Evolutionary conservation across 2,329 filamentous ascomycete genomes (phyloP).

Genomic region (Pseudopyricularia javanii): DNA sequence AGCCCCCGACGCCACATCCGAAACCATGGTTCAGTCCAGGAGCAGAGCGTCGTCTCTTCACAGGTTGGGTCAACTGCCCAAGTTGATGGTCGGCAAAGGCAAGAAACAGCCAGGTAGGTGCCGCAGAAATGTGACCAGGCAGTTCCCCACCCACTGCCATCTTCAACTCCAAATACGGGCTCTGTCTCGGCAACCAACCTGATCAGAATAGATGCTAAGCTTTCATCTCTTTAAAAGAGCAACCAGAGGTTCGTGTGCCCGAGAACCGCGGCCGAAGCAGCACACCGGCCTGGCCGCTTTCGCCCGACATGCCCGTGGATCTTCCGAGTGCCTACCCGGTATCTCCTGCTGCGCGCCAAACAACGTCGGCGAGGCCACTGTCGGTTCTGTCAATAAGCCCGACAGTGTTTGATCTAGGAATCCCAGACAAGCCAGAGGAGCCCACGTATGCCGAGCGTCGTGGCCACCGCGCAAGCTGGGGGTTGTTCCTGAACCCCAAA

Average conservation of each 20-base stretch:
- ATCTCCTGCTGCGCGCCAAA: not conserved
- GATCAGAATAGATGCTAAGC: not conserved
- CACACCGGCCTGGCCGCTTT: not conserved
- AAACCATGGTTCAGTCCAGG: not conserved
- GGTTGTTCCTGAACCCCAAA: not conserved
- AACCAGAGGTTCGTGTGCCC: not conserved
- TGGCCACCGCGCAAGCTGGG: not conserved
- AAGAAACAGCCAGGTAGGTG: not conserved
- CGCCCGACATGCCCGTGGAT: not conserved
- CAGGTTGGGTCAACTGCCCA: not conserved
- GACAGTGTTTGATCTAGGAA: not conserved
- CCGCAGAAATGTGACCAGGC: not conserved
- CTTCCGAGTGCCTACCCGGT: not conserved
- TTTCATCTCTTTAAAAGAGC: not conserved
- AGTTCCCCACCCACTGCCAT: not conserved
- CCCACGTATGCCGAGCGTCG: not conserved
- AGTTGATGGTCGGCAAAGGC: not conserved
- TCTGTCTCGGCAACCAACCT: not conserved
- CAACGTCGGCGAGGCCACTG: not conserved
- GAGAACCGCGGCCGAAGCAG: not conserved
- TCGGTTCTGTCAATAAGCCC: not conserved
- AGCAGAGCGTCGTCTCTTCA: not conserved
- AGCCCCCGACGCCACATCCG: not conserved
- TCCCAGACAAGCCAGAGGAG: not conserved
- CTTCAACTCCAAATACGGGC: not conserved